Evolutionary conservation across 371 early-diverging fungal genomes (phyloP), one percentile per base, ranked within the genome.

Genomic region (Mucor saturninus): DNA sequence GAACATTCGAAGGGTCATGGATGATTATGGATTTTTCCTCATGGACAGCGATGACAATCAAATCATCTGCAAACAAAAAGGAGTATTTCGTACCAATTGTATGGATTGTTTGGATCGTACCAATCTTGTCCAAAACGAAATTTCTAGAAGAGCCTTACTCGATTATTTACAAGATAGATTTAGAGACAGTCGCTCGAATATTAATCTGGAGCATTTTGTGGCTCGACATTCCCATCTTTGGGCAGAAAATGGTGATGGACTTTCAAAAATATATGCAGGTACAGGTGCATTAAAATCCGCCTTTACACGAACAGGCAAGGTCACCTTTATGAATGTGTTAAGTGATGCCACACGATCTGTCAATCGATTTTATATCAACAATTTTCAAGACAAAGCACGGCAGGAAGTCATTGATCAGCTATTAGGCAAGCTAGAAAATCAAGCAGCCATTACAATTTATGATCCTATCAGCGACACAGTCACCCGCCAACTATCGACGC

Each of bases 71-170:
- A 71, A 70, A 3, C 98, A 97, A 66, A 77, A 83, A 4, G 97
- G 96, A 6, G 89, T 93, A 1, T 86, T 95, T 62, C 83, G 97
- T 2, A 94, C 95, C 2, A 99, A 99, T 67, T 99, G 99, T 69
- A 79, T 99, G 68, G 99, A 99, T 74, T 99, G 98, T 68, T 75
- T 98, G 51, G 99, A 99, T 75, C 79, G 99, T 21, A 89, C 89
- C 31, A 89, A 89, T 42, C 79, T 89, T n/a, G 88, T 88, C 5
- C 89, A 89, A 65, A 86, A 80, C 59, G 86, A 83, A 39, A 74
- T 89, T 8, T 85, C 87, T 15, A 70, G 77, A 11, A 54, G 58
- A n/a, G 70, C 77, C 1, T 39, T 86, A 2, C 51, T 65, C 8
- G 56, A 66, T 29, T 85, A 75, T 68, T 29, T 89, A 30, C 51